Base-by-base conservation (phyloP, 2,329 filamentous ascomycete species). In the Fragosphaeria purpurea region DNA sequence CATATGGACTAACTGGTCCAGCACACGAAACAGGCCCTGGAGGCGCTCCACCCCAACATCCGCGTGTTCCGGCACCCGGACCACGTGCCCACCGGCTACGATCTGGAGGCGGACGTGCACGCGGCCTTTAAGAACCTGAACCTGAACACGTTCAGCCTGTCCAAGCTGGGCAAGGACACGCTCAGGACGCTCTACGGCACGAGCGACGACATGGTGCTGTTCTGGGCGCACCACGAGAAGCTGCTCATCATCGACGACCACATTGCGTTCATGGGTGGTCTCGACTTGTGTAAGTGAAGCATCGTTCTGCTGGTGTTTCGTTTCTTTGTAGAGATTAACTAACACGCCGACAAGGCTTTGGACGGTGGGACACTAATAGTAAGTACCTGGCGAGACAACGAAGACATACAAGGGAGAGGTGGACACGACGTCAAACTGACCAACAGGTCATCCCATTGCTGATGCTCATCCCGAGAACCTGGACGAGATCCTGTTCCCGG, bases 151-250 rank as follows among this genome's bases (percentile, higher is more conserved):
- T 60, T 79, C 75, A 63, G 73, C 45, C 65, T 82, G 1, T 76
- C 81, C 13, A 83, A 83, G 58, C 72, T 89, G 42, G 85, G 86
- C 0, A 74, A 75, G 31, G 86, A 93, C 60, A 78, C 85, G 1
- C 63, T 95, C 46, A 86, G 88, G 62, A 80, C 83, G 1, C 67
- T 95, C 1, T 95, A 95, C 61, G 90, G 90, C 49, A 83, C 86
- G 46, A 80, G 80, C 37, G 86, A 89, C 35, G 88, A 86, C 57
- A 80, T 89, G 1, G 85, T 95, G 9, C 70, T 95, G 1, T 95
- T 88, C 67, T 95, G 89, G 89, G 88, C 88, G 3, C 89, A 95
- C 60, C 89, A 95, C 59, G 89, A 96, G 68, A 96, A 96, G 67
- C 76, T 95, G 1, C 88, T 87, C 58, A 63, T 95, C 2, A 70